A percentile compares a stretch with the other conserved stretches of the same genome.
phyloP scores from a whole-genome alignment of 2,329 filamentous ascomycete species.

The Ceratocystis eucalypticola region DNA sequence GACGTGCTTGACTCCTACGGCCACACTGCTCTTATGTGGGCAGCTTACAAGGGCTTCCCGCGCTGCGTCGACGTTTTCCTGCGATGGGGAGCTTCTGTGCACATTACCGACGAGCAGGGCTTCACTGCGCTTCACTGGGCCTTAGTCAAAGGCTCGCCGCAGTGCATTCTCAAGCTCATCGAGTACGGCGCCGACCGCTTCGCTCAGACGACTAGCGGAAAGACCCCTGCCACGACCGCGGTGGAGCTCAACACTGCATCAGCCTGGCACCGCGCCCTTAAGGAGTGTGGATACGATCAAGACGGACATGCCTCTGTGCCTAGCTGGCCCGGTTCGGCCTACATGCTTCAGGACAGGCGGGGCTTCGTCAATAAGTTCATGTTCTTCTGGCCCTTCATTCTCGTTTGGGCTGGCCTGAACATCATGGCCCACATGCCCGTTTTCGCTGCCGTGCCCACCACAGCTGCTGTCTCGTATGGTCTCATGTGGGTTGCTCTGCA shows the following conservation, averaged over 20 bases:
- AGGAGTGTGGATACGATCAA: conserved; percentile 70
- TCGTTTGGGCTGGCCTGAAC: conserved; percentile 57
- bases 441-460: conserved; percentile 61
- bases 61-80: conserved; percentile 84
- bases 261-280: conserved; percentile 70
- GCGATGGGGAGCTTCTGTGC: conserved; percentile 88
- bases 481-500: conserved; percentile 68
- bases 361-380: conserved; percentile 72
- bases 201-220: conserved; percentile 75
- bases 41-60: conserved; percentile 92
- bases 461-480: conserved; percentile 50
- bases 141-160: conserved; percentile 78
- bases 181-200: conserved; percentile 94
- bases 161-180: conserved; percentile 82
- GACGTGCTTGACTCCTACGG: conserved; percentile 81
- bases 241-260: conserved; percentile 75
- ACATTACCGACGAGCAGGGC: conserved; percentile 78
- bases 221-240: conserved; percentile 76
- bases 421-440: conserved; percentile 62
- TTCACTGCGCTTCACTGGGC: conserved; percentile 96
- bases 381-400: conserved; percentile 74
- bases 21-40: conserved; percentile 96
- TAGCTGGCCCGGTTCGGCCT: conserved; percentile 58
- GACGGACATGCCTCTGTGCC: conserved; percentile 58
- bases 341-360: conserved; percentile 62